phyloP scores from a whole-genome alignment of 2,329 filamentous ascomycete genomes.

The Talaromyces piceae region DNA sequence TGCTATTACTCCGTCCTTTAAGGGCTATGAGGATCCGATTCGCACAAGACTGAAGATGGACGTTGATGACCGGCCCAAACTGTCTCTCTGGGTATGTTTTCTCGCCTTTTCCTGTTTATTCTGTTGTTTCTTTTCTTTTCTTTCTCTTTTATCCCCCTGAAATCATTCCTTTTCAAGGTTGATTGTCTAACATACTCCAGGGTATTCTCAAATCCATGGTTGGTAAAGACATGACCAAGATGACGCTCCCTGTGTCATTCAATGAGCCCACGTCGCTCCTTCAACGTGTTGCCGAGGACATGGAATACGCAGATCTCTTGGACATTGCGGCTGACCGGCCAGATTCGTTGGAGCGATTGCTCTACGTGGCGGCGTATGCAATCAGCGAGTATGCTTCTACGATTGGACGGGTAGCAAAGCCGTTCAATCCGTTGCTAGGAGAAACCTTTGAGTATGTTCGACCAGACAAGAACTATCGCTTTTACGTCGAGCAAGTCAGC shows the following conservation, averaged over 20 bases:
- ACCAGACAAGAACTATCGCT: conserved; percentile 94
- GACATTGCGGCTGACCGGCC: conserved; percentile 77
- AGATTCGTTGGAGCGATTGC: conserved; percentile 83
- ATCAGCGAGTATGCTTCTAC: conserved; percentile 96
- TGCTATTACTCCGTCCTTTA: conserved; percentile 71
- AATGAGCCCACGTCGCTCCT: conserved; percentile 95
- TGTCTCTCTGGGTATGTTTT: conserved; percentile 80
- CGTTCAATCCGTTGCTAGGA: conserved; percentile 91
- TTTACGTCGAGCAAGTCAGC: conserved; percentile 97
- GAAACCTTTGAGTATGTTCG: conserved; percentile 96
- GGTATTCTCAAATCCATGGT: conserved; percentile 99
- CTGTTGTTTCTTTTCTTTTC: neutral
- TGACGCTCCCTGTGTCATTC: conserved; percentile 96
- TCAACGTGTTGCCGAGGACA: conserved; percentile 91
- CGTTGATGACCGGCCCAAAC: conserved; percentile 83
- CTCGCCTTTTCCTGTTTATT: neutral
- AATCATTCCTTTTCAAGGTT: too few relatives aligned
- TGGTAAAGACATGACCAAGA: conserved; percentile 99
- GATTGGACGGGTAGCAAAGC: conserved; percentile 92
- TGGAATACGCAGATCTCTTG: conserved; percentile 93
- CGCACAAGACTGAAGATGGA: conserved; percentile 78
- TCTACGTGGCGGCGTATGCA: conserved; percentile 93
- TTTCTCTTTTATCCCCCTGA: neutral
- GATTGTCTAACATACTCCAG: conserved; percentile 39
- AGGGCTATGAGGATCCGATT: conserved; percentile 84